Base-by-base conservation (phyloP, 2,329 filamentous ascomycete genomes). In the Botrytis aclada region DNA sequence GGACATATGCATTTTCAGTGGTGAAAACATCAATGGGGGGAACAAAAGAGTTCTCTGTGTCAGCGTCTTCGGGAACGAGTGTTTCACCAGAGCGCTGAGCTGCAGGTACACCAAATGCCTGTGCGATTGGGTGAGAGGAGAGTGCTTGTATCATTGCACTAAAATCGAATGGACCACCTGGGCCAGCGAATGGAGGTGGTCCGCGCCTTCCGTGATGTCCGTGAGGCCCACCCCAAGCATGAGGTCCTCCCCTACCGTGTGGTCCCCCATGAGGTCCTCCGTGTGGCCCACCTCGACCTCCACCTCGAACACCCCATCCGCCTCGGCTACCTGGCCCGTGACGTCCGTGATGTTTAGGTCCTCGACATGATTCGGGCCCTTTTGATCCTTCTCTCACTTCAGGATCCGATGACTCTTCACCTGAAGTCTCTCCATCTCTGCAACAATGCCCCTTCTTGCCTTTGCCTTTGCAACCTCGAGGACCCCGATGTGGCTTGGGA, bases 21-120 rank as follows among this genome's bases (percentile, higher is more conserved):
- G 91, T 88, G 84, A 95, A 96, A 76, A 95, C 83, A 80, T 97
- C 93, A 72, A 90, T 84, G n/a, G 91, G 89, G 0, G 92, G 91
- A 8, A 82, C 81, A 81, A 93, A 92, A 73, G 84, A 80, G 70
- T 83, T 82, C 56, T 79, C 79, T 32, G 78, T 77, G 56, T 81
- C 80, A 18, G 75, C 74, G 39, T 74, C 73, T 47, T 72, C 70
- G 41, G 70, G 70, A n/a, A 76, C 74, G 22, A 74, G 56, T 22
- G 76, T 75, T 73, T 77, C 78, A 10, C 75, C 75, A 39, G 77
- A 77, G 70, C 72, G 71, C 71, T 77, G 77, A 22, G 71, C 73
- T 39, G 47, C 72, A 32, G 70, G 63, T n/a, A 65, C 64, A 25
- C 71, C 75, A 41, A 77, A 67, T 37, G 77, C 75, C 69, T 80